Evolutionary conservation across 202 grass and related monocot species (phyloP).

Genomic region (Elaeis oleifera): DNA sequence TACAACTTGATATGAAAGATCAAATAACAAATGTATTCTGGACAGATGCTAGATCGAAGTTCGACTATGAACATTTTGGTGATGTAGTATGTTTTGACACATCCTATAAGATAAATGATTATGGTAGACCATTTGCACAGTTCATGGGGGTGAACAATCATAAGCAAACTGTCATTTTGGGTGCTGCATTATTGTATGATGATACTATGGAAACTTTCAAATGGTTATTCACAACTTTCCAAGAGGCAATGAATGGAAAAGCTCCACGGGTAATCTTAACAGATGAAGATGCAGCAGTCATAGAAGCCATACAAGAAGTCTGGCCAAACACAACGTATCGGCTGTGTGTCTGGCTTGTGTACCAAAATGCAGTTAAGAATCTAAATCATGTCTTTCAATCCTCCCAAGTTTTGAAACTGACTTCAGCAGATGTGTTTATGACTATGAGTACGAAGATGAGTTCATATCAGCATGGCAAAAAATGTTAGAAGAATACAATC

Average conservation of each 20-base stretch:
- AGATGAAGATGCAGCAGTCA: conserved; percentile 27
- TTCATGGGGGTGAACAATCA: conserved; percentile 22
- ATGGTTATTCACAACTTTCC: conserved; percentile 36
- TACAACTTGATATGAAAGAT: conserved; percentile 34
- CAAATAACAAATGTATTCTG: conserved; percentile 40
- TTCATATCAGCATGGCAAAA: conserved; percentile 29
- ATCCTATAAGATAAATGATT: conserved; percentile 27
- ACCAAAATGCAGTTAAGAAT: conserved; percentile 24
- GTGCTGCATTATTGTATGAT: conserved; percentile 29
- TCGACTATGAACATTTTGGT: conserved; percentile 31
- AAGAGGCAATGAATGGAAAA: conserved; percentile 27
- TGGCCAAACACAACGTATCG: conserved; percentile 22
- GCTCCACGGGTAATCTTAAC: conserved; percentile 26
- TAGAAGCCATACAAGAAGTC: conserved; percentile 21
- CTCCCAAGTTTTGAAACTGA: conserved; percentile 31
- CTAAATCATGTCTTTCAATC: conserved; percentile 25
- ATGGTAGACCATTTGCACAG: conserved; percentile 19
- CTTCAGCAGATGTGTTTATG: conserved; percentile 31
- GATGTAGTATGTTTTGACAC: conserved; percentile 33
- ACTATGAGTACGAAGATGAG: conserved; percentile 32
- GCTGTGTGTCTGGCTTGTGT: conserved; percentile 23
- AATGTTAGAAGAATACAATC: conserved; percentile 24
- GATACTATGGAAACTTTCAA: conserved; percentile 27
- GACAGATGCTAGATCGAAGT: conserved; percentile 32
- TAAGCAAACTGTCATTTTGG: conserved; percentile 30